Conservation (phyloP, 106 monocot species). For the Dactylorhiza incarnata region DNA sequence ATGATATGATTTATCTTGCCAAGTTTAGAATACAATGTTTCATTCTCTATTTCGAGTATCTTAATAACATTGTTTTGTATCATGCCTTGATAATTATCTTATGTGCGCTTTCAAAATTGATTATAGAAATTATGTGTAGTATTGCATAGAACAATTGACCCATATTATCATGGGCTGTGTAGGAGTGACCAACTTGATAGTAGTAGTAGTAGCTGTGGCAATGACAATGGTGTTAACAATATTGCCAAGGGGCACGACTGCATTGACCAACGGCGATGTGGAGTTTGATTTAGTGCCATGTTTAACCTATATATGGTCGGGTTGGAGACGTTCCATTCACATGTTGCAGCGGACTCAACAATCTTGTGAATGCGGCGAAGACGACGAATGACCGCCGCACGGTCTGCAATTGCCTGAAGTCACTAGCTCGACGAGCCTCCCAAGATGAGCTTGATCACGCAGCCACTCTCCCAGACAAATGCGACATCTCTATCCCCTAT, state of each 20-base stretch:
- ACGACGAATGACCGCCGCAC: conserved; percentile 6
- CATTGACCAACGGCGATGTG: neutral
- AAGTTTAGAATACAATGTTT: too few relatives aligned
- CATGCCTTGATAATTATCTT: too few relatives aligned
- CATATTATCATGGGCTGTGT: neutral
- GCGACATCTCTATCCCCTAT: conserved; percentile 6
- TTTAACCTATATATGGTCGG: neutral
- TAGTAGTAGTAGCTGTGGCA: neutral
- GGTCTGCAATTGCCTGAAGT: conserved; percentile 21
- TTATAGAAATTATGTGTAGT: too few relatives aligned
- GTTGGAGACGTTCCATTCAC: neutral
- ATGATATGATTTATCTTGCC: too few relatives aligned
- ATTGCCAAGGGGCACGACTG: neutral
- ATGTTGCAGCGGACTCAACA: conserved; percentile 10
- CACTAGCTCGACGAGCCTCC: conserved; percentile 1
- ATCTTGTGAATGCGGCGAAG: neutral
- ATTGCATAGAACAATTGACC: too few relatives aligned
- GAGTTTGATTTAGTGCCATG: neutral
- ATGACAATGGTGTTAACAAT: neutral
- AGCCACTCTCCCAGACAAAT: conserved; percentile 6
- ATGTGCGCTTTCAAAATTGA: too few relatives aligned
- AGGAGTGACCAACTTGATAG: neutral
- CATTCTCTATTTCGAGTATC: too few relatives aligned
- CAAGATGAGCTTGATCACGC: neutral
- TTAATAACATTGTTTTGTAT: too few relatives aligned